A percentile compares a stretch with the other conserved stretches of the same genome.
Conservation (phyloP, 2,329 filamentous ascomycete genomes). For the Emmonsia crescens region DNA sequence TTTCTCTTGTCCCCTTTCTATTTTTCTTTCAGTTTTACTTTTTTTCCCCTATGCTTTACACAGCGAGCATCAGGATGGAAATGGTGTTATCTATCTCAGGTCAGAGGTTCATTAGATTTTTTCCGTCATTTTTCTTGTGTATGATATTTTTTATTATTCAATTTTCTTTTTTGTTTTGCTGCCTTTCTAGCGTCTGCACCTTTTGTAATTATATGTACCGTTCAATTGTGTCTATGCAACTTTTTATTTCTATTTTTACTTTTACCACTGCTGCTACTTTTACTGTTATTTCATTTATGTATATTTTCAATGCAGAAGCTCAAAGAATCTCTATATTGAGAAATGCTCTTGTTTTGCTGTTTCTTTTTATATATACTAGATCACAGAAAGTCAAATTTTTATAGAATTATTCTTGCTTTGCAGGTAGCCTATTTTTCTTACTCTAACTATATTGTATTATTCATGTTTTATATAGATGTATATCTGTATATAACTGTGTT, state of each 20-base stretch:
- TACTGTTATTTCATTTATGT: background rate
- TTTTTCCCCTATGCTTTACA: background rate
- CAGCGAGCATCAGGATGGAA: background rate
- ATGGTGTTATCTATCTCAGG: background rate
- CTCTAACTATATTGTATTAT: too few relatives aligned
- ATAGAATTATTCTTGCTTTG: background rate
- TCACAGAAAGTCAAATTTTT: background rate
- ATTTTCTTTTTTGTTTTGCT: background rate
- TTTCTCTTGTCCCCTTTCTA: background rate
- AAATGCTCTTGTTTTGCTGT: background rate
- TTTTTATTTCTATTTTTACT: too few relatives aligned
- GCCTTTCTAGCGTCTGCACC: background rate
- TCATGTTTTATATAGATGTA: too few relatives aligned
- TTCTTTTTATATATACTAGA: background rate
- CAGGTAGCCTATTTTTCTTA: too few relatives aligned
- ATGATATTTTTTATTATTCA: background rate
- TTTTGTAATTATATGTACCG: background rate
- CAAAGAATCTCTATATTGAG: background rate
- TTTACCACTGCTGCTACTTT: background rate
- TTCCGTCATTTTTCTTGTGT: background rate
- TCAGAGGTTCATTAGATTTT: constrained; percentile 5
- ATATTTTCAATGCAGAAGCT: background rate
- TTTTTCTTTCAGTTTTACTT: background rate
- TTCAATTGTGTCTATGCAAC: too few relatives aligned
- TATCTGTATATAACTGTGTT: too few relatives aligned